Conservation (phyloP, 805 yeast species). For the Candida sphagnicola region DNA sequence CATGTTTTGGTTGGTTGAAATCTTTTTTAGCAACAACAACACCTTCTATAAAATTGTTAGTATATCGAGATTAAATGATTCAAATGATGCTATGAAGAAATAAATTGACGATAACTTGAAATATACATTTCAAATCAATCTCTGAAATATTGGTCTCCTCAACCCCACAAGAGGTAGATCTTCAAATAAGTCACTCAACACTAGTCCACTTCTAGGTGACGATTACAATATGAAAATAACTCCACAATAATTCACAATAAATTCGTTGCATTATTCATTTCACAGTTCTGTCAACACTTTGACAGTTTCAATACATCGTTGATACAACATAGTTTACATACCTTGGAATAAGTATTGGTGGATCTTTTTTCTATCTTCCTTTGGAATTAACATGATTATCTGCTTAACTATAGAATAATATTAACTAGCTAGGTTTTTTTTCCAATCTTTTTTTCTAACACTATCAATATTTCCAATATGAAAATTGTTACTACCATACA, state of each 20-base stretch:
- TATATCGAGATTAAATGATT: conserved; percentile 14
- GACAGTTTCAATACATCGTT: background rate
- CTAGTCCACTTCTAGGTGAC: no score
- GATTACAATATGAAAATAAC: no score
- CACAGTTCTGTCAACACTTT: background rate
- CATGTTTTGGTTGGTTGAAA: conserved; percentile 96
- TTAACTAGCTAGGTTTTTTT: background rate
- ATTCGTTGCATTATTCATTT: no score
- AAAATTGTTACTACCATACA: background rate
- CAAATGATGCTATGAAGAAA: no score
- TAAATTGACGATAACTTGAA: no score
- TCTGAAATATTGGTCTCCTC: no score
- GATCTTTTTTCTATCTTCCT: conserved; percentile 99
- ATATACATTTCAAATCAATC: no score
- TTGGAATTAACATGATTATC: conserved; percentile 91
- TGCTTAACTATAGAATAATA: conserved; percentile 5
- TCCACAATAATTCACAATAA: no score
- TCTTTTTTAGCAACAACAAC: conserved; percentile 99
- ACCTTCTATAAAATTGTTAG: conserved; percentile 73
- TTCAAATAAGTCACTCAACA: no score
- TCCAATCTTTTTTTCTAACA: background rate
- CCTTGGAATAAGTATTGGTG: conserved; percentile 99
- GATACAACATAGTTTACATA: conserved; percentile 42
- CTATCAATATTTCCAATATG: background rate
- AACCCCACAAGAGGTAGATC: no score